These are phyloP conservation scores for Dipteronia sinensis DNA, from an alignment of 345 rosid species.

Conservation along the genomic window DNA sequence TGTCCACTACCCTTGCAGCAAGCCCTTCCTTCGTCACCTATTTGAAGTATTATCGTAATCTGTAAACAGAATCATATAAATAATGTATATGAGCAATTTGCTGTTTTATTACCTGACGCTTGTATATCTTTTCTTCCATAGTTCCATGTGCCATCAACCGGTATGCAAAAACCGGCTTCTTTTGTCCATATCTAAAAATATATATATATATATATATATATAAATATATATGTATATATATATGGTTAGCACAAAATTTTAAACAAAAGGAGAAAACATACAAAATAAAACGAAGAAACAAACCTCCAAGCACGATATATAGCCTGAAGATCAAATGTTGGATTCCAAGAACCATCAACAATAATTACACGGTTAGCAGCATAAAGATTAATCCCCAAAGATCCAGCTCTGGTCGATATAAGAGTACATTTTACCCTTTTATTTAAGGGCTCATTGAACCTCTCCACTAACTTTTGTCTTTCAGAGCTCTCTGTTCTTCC, in stretches of 20 bases:
- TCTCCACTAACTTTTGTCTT: slow-evolving; percentile 94
- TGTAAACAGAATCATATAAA: slow-evolving; percentile 19
- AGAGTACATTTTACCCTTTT: slow-evolving; percentile 90
- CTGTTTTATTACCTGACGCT: slow-evolving; percentile 80
- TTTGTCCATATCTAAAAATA: slow-evolving; percentile 95
- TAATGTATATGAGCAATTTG: background rate
- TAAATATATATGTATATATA: background rate
- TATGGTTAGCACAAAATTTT: slow-evolving; percentile 10
- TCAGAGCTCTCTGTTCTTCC: slow-evolving; percentile 98
- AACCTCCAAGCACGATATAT: slow-evolving; percentile 99
- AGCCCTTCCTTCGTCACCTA: slow-evolving; percentile 99
- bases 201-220: too few species aligned
- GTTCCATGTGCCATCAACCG: slow-evolving; percentile 97
- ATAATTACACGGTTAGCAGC: slow-evolving; percentile 98
- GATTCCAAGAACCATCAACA: slow-evolving; percentile 99
- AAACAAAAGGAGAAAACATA: background rate
- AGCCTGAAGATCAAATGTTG: slow-evolving; percentile 98
- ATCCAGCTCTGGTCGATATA: slow-evolving; percentile 97
- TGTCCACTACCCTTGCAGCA: slow-evolving; percentile 99
- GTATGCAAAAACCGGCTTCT: slow-evolving; percentile 95
- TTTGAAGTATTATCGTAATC: slow-evolving; percentile 30
- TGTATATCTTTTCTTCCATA: slow-evolving; percentile 97
- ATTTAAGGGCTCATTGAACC: slow-evolving; percentile 83
- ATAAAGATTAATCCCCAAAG: slow-evolving; percentile 95
- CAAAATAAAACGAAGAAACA: slow-evolving; percentile 13